A percentile compares a stretch with the other conserved stretches of the same genome.
These are phyloP conservation scores for Colletotrichum godetiae DNA, from an alignment of 2,329 filamentous ascomycete species.

Conservation along the genomic window DNA sequence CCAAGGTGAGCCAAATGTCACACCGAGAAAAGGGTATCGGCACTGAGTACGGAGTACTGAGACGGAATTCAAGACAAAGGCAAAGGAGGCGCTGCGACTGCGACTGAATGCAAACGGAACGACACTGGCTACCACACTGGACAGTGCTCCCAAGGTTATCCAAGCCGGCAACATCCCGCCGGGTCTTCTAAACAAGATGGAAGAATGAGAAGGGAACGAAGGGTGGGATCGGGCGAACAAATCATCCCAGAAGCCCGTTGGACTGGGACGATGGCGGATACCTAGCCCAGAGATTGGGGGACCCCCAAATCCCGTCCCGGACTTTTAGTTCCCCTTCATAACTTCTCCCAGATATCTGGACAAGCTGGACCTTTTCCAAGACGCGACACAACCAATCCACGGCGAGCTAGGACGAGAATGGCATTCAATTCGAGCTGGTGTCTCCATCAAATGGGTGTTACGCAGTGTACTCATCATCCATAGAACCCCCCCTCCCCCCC, in stretches of 20 bases:
- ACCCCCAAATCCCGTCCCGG: conserved; percentile 9
- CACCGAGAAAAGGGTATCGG: background rate
- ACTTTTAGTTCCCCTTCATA: background rate
- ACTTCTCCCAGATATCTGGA: background rate
- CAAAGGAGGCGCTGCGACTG: background rate
- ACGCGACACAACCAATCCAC: background rate
- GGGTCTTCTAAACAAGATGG: background rate
- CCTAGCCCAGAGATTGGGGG: background rate
- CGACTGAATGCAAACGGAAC: background rate
- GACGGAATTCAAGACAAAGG: background rate
- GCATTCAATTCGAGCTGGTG: conserved; percentile 19
- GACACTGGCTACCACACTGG: background rate
- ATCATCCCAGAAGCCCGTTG: conserved; percentile 6
- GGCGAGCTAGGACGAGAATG: conserved; percentile 14
- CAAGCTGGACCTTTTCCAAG: background rate
- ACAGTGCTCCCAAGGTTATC: background rate
- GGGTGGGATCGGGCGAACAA: conserved; percentile 15
- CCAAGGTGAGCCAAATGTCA: background rate
- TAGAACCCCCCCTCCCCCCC: background rate
- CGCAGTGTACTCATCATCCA: conserved; percentile 16
- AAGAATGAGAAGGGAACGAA: background rate
- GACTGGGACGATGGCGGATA: background rate
- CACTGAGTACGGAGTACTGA: background rate
- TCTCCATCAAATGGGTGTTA: background rate
- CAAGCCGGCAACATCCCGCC: background rate